Conservation (phyloP, 257 asterid species). For the Buddleja alternifolia region DNA sequence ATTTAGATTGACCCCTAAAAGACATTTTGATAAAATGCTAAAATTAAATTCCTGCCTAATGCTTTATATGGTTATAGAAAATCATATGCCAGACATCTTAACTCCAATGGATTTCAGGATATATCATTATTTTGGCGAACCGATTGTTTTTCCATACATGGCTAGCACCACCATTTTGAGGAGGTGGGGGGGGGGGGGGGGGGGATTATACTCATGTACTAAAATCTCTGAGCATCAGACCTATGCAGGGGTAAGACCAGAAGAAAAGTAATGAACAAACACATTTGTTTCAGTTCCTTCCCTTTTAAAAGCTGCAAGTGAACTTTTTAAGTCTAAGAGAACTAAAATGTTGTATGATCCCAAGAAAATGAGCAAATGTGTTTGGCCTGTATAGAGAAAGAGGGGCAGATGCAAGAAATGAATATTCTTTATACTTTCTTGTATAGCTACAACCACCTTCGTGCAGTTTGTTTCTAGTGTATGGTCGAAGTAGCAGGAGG, state of each 20-base stretch:
- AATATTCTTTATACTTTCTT: not conserved
- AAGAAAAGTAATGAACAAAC: not conserved
- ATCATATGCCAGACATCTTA: not conserved
- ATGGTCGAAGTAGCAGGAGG: not conserved
- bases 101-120: not conserved
- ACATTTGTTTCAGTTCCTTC: not conserved
- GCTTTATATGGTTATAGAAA: not conserved
- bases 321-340: not conserved
- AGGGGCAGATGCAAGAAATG: not conserved
- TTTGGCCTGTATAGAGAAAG: not conserved
- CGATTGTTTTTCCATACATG: not conserved
- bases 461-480: slow-evolving; percentile 11
- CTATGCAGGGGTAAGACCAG: not conserved
- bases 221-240: not conserved
- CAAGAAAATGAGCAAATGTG: not conserved
- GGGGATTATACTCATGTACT: not conserved
- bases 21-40: slow-evolving; percentile 10
- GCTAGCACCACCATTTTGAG: not conserved
- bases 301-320: not conserved
- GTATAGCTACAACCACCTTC: slow-evolving; percentile 13
- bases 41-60: not conserved
- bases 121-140: not conserved
- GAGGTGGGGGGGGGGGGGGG: not conserved
- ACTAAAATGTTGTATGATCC: not conserved
- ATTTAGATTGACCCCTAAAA: slow-evolving; percentile 1